A percentile compares a stretch with the other conserved stretches of the same genome.
Conservation (phyloP, 179 eudicot species). For the Heliamphora pulchella region DNA sequence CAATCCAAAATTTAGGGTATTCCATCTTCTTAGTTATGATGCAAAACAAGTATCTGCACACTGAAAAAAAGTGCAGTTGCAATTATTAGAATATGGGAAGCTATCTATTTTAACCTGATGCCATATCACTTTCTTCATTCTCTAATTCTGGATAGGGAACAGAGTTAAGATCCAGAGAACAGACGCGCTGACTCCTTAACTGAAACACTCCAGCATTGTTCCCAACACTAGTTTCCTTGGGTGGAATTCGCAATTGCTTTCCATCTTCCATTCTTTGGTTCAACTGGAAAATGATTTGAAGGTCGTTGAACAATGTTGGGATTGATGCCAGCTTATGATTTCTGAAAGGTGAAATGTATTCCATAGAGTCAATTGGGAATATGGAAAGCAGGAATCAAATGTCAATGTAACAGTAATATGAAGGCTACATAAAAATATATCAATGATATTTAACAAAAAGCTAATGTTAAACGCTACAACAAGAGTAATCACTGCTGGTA, state of each 20-base stretch:
- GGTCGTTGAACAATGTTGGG: slow-evolving; percentile 24
- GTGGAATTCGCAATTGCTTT: neutral
- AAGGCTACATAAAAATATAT: no score
- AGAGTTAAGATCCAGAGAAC: slow-evolving; percentile 21
- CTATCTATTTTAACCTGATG: slow-evolving; percentile 16
- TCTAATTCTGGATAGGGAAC: slow-evolving; percentile 16
- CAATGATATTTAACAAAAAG: neutral
- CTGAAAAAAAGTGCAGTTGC: neutral
- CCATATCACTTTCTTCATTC: slow-evolving; percentile 10
- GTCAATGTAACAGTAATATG: neutral
- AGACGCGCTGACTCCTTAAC: neutral
- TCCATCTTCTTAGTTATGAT: neutral
- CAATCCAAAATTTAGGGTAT: neutral
- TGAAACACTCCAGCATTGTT: slow-evolving; percentile 3
- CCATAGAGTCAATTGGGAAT: slow-evolving; percentile 2
- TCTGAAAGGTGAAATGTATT: slow-evolving; percentile 13
- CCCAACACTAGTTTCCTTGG: neutral
- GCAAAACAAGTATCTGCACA: neutral
- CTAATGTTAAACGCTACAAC: neutral
- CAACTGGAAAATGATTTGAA: slow-evolving; percentile 14
- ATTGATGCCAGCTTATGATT: slow-evolving; percentile 17
- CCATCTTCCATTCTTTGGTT: slow-evolving; percentile 1
- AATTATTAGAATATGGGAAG: slow-evolving; percentile 2
- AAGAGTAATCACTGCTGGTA: neutral
- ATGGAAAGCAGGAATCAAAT: neutral